Base-by-base conservation (phyloP, 257 asterid species). In the Ilex aquifolium region DNA sequence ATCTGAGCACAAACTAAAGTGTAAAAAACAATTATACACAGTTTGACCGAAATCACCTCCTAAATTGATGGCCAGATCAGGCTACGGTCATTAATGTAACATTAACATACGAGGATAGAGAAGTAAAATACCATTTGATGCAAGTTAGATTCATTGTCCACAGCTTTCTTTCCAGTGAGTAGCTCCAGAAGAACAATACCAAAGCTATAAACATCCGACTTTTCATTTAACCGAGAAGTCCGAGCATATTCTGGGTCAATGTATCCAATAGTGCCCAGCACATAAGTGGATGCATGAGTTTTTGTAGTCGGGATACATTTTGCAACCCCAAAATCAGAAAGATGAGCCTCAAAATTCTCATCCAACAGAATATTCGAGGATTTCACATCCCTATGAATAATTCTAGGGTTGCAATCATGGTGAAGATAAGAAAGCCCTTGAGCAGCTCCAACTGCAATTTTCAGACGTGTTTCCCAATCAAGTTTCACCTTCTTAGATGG, bases 361-460 rank as follows among this genome's bases (percentile, higher is more conserved):
- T 93, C 97, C 17, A 93, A 72, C 40, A 90, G 76, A 65, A 93
- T 93, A 63, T 93, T 93, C 0, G 99, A 90, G 5, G 99, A 90
- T 59, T 93, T 93, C 15, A 93, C 96, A 14, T 93, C 99, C 70
- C 99, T 74, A 56, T 93, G 99, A 32, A 93, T 84, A 65, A 93
- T 90, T 76, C 74, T 86, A 0, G 95, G 97, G 76, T 71, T 83
- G 79, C 99, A 93, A 59, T 88, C 99, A 15, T 93, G 95, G 64
- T 93, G 99, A 32, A 93, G 96, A 85, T 93, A 93, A 10, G 99
- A 85, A 57, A 93, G 95, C 36, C 99, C 99, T 61, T 90, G 95
- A 1, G 99, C 91, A 67, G 97, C 96, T 72, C 99, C 99, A 64
- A 93, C 85, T 2, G 96, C 97, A n/a, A 93, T 78, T 63, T 70